Evolutionary conservation across 2,329 filamentous ascomycete species (phyloP).

Genomic region (Biscogniauxia mediterranea): DNA sequence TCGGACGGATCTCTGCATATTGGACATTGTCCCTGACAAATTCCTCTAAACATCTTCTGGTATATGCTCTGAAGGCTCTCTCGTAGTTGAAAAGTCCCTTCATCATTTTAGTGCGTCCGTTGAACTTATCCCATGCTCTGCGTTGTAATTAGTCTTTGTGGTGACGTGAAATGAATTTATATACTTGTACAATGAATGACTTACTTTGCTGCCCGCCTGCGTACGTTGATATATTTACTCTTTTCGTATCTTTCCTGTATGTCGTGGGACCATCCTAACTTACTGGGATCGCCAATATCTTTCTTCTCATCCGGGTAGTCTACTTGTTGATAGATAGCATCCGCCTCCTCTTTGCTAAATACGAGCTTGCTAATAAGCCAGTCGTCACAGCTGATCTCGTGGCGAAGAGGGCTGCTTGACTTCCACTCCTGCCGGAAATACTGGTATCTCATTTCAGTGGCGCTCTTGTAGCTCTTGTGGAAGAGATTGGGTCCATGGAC

Average conservation of each 20-base stretch:
- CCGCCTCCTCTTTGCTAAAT: conserved; percentile 59
- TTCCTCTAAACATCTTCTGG: conserved; percentile 50
- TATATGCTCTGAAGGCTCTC: conserved; percentile 54
- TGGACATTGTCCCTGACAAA: conserved; percentile 58
- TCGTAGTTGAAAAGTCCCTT: conserved; percentile 61
- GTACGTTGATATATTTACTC: conserved; percentile 11
- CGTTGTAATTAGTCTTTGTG: not conserved
- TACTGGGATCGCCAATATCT: not conserved
- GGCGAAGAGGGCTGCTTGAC: conserved; percentile 25
- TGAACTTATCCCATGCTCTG: conserved; percentile 61
- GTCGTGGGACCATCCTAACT: conserved; percentile 6
- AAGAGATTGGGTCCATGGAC: conserved; percentile 24
- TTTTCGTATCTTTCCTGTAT: conserved; percentile 11
- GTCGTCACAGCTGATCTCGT: conserved; percentile 32
- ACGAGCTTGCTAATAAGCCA: conserved; percentile 65
- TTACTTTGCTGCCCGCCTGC: conserved; percentile 2
- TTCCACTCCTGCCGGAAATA: conserved; percentile 27
- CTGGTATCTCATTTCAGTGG: conserved; percentile 27
- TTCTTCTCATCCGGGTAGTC: conserved; percentile 5
- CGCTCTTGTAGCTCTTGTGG: conserved; percentile 18
- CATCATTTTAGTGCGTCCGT: conserved; percentile 58
- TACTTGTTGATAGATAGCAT: conserved; percentile 15
- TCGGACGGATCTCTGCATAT: conserved; percentile 60
- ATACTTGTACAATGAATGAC: conserved; percentile 8
- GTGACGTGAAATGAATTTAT: not conserved